A percentile compares a stretch with the other conserved stretches of the same genome.
Evolutionary conservation across 2,329 filamentous ascomycete genomes (phyloP).

Genomic region (Calonectria montana): DNA sequence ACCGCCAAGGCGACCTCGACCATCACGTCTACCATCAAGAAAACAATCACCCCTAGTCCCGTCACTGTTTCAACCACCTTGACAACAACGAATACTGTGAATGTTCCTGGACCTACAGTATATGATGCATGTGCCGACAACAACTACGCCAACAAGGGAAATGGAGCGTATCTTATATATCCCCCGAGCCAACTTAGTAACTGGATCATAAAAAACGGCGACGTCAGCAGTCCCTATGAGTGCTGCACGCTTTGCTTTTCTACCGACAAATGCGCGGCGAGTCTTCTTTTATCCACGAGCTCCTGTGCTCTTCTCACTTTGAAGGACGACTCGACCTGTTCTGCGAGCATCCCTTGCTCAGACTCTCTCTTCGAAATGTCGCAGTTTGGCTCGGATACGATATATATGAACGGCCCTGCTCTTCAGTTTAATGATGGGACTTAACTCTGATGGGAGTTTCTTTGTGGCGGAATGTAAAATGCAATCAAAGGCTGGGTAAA

Average conservation of each 20-base stretch:
- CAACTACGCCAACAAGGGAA: not conserved
- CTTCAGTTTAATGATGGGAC: not conserved
- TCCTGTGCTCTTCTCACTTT: not conserved
- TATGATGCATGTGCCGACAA: not conserved
- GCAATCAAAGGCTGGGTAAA: too few relatives aligned
- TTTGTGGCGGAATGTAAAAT: too few relatives aligned
- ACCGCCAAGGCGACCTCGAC: not conserved
- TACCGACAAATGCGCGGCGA: not conserved
- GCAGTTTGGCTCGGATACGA: not conserved
- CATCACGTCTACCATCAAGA: not conserved
- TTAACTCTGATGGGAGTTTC: not conserved
- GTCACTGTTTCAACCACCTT: not conserved
- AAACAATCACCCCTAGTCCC: not conserved
- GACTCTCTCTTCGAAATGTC: not conserved
- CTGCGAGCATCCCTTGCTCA: not conserved
- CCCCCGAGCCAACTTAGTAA: too few relatives aligned
- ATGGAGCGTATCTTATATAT: not conserved
- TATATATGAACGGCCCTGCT: not conserved
- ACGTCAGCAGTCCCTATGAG: not conserved
- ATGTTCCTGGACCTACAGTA: not conserved
- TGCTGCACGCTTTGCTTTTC: not conserved
- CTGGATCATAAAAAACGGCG: accelerated
- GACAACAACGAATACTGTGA: not conserved
- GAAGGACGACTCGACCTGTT: not conserved
- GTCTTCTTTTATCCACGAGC: not conserved